A percentile compares a stretch with the other conserved stretches of the same genome.
phyloP scores from a whole-genome alignment of 1,284 basidiomycete genomes.

The Trichosporon sp. region DNA sequence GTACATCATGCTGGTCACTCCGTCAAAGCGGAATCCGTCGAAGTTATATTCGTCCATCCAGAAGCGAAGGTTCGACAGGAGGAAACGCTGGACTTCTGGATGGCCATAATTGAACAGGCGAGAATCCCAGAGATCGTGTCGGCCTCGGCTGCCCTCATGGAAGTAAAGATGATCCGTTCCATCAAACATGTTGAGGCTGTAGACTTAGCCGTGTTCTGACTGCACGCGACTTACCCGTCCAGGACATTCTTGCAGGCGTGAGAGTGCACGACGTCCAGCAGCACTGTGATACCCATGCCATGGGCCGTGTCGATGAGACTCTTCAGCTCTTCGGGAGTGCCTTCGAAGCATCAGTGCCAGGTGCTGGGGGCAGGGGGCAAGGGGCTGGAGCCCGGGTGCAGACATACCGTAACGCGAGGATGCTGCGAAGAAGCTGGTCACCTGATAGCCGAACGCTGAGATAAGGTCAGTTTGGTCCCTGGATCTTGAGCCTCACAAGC shows the following conservation, averaged over 20 bases:
- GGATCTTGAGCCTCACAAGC: constrained; percentile 62
- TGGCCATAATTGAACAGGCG: constrained; percentile 93
- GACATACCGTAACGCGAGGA: constrained; percentile 73
- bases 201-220: not conserved
- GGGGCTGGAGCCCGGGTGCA: not conserved
- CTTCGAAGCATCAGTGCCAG: constrained; percentile 22
- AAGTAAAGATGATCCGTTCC: constrained; percentile 96
- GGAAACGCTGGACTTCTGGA: constrained; percentile 89
- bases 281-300: constrained; percentile 81
- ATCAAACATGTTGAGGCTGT: constrained; percentile 83
- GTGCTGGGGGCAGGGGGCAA: too few relatives aligned
- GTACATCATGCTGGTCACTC: constrained; percentile 99
- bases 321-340: constrained; percentile 89
- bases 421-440: constrained; percentile 96
- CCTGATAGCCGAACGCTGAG: constrained; percentile 91
- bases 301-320: constrained; percentile 94
- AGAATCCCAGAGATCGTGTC: constrained; percentile 92
- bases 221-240: constrained; percentile 56
- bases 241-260: constrained; percentile 97
- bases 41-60: constrained; percentile 94
- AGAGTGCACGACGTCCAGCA: constrained; percentile 95
- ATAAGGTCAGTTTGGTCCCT: constrained; percentile 10
- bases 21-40: constrained; percentile 97
- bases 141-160: constrained; percentile 83
- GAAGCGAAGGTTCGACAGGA: constrained; percentile 89